phyloP scores from a whole-genome alignment of 2,329 filamentous ascomycete genomes.

The Ophiostoma sp. region DNA sequence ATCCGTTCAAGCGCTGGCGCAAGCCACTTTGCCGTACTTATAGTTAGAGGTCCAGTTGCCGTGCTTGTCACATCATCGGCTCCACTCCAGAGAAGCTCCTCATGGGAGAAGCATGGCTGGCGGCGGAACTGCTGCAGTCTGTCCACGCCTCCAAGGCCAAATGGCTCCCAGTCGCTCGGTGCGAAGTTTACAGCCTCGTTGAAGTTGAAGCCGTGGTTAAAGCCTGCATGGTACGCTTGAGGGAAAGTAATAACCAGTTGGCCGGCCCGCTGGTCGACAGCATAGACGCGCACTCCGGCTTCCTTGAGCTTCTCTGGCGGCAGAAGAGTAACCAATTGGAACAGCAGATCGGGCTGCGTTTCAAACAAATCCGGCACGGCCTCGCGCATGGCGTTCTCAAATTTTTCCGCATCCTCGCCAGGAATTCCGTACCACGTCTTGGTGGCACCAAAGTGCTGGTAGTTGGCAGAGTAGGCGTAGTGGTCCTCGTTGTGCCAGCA shows the following conservation, averaged over 20 bases:
- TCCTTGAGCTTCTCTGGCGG: slow-evolving; percentile 90
- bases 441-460: slow-evolving; percentile 95
- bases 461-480: slow-evolving; percentile 95
- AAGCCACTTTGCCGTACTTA: slow-evolving; percentile 92
- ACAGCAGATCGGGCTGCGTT: slow-evolving; percentile 90
- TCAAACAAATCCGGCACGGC: slow-evolving; percentile 96
- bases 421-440: slow-evolving; percentile 99
- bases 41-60: slow-evolving; percentile 49
- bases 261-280: slow-evolving; percentile 90
- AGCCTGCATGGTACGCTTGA: slow-evolving; percentile 93
- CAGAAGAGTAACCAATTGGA: slow-evolving; percentile 93
- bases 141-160: slow-evolving; percentile 78
- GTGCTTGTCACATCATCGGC: slow-evolving; percentile 66
- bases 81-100: slow-evolving; percentile 88
- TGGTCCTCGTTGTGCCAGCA: slow-evolving; percentile 99
- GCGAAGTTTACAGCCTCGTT: slow-evolving; percentile 99
- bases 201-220: slow-evolving; percentile 98
- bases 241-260: slow-evolving; percentile 97
- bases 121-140: slow-evolving; percentile 80
- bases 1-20: slow-evolving; percentile 79
- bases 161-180: slow-evolving; percentile 90
- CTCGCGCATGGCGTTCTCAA: slow-evolving; percentile 90
- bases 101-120: slow-evolving; percentile 95
- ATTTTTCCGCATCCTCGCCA: slow-evolving; percentile 86
- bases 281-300: slow-evolving; percentile 87